Evolutionary conservation across 805 yeast genomes (phyloP), one percentile per base, ranked within the genome.

Genomic region (Limtongia smithiae): DNA sequence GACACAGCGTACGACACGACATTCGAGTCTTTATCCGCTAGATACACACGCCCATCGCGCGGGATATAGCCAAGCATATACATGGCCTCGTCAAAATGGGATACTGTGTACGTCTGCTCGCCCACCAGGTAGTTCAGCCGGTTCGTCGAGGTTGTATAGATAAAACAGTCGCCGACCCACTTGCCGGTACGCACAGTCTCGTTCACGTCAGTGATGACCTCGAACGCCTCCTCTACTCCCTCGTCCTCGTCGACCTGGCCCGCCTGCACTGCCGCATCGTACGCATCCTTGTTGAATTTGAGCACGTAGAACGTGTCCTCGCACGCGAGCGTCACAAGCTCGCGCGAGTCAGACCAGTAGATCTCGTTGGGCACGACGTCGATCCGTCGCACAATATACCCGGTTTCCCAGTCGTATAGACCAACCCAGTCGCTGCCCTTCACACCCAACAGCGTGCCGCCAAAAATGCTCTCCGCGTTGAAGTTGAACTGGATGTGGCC

Each of bases 121-220:
- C 98, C 98, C 53, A 93, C 97, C 55, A 89, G 79, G 67, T 93
- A 93, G 70, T 90, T 91, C 64, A 93, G 76, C 68, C 97, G 81
- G 71, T 89, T 87, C 21, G 94, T 76, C 17, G 81, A 64, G 2
- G 97, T 88, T 14, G 97, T 87, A 72, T 84, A 93, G 46, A 93
- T 80, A 67, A 91, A 90, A 39, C 93, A 97, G 71, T 93, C 97
- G 59, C 97, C 98, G 62, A 90, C 89, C 89, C 97, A 93, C 67
- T 82, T 83, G 63, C 97, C 97, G 25, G 95, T 83, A 52, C 85
- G 80, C 33, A 91, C 79, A 17, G 81, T 71, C 66, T 93, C 99
- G 50, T 79, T 77, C 51, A 88, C 77, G 54, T 94, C 95, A 62
- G 83, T 79, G 49, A 87, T 72, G 21, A 90, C 90, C 47, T 86